A percentile compares a stretch with the other conserved stretches of the same genome.
Conservation (phyloP, 139 green algal species). For the Mesostigma viride region DNA sequence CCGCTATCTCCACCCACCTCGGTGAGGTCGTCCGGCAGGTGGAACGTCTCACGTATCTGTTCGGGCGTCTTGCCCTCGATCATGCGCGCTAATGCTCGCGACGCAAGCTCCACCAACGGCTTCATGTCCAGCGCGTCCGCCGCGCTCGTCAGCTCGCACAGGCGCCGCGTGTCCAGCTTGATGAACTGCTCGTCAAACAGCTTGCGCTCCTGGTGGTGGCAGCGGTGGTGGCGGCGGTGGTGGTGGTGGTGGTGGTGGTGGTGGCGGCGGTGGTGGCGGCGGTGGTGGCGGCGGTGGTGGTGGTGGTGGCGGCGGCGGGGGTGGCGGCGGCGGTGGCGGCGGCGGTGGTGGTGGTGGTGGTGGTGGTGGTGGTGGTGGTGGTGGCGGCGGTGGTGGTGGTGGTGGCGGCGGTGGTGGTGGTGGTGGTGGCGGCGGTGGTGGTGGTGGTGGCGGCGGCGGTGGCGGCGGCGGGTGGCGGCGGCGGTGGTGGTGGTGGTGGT, state of each 20-base stretch:
- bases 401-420: too few species aligned
- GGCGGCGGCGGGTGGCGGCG: too few species aligned
- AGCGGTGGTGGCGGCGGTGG: neutral
- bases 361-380: neutral
- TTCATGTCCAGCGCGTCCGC: conserved; percentile 55
- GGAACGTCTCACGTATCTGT: conserved; percentile 51
- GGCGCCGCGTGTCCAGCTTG: conserved; percentile 39
- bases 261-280: too few species aligned
- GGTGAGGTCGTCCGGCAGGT: conserved; percentile 59
- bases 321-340: too few species aligned
- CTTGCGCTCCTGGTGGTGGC: conserved; percentile 45
- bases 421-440: too few species aligned
- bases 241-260: neutral
- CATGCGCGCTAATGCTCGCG: conserved; percentile 46
- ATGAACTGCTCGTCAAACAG: conserved; percentile 60
- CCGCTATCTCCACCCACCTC: too few species aligned
- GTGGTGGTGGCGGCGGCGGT: too few species aligned
- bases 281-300: neutral
- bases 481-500: too few species aligned
- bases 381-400: too few species aligned
- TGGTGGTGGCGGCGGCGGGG: too few species aligned
- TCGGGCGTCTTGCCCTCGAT: conserved; percentile 62
- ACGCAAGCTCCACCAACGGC: conserved; percentile 53
- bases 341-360: neutral
- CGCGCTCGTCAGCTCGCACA: conserved; percentile 59